Conservation (phyloP, 2,329 filamentous ascomycete genomes). For the Aaosphaeria arxii region DNA sequence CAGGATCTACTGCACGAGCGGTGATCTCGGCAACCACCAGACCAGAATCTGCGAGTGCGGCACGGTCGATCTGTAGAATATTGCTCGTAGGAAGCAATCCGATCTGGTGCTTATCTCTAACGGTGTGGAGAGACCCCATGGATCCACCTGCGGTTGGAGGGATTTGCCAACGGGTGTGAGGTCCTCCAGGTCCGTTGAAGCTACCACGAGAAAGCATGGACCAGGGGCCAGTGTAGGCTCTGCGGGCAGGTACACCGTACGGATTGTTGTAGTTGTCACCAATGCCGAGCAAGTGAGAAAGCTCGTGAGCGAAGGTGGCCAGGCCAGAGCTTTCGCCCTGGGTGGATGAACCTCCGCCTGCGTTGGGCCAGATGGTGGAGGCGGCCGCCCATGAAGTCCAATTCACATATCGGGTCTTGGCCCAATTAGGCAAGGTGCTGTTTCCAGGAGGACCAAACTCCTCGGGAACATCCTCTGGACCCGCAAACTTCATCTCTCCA, state of each 20-base stretch:
- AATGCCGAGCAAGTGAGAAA: constrained; percentile 52
- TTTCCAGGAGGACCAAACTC: constrained; percentile 50
- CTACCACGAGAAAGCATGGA: constrained; percentile 53
- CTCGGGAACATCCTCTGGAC: constrained; percentile 47
- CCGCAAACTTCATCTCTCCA: constrained; percentile 52
- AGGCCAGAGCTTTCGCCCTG: constrained; percentile 55
- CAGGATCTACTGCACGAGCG: constrained; percentile 46
- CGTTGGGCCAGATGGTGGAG: constrained; percentile 54
- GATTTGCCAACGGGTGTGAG: constrained; percentile 53
- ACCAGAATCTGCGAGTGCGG: constrained; percentile 43
- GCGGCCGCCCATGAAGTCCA: constrained; percentile 56
- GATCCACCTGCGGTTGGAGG: constrained; percentile 49
- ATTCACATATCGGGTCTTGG: constrained; percentile 51
- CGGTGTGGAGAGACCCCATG: constrained; percentile 52
- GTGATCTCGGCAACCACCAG: constrained; percentile 47
- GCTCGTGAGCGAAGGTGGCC: constrained; percentile 54
- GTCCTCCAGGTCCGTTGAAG: constrained; percentile 54
- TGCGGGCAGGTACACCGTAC: constrained; percentile 44
- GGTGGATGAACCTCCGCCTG: constrained; percentile 51
- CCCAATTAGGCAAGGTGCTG: constrained; percentile 44
- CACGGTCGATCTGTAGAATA: constrained; percentile 46
- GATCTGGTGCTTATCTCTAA: constrained; percentile 55
- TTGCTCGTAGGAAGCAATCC: constrained; percentile 44
- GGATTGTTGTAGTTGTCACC: constrained; percentile 58
- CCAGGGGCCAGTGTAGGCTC: constrained; percentile 52